Percentiles rank a stretch among this genome's conserved stretches.
Evolutionary conservation across 2,329 filamentous ascomycete genomes (phyloP).

Genomic region (Paracoccidioides lutzii): DNA sequence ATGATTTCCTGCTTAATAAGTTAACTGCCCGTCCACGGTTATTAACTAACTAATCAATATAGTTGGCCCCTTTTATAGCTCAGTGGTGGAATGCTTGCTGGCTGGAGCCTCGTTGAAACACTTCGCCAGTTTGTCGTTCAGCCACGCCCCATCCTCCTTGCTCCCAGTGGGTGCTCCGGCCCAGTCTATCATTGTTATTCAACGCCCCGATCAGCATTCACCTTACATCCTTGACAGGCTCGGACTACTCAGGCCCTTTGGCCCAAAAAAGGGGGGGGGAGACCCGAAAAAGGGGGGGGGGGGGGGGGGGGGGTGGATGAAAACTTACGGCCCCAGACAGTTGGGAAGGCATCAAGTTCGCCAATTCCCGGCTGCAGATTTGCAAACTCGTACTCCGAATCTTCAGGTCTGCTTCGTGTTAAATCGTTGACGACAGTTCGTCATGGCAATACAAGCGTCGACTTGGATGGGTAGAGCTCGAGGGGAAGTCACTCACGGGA

Average conservation of each 20-base stretch:
- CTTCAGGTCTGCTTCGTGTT: slow-evolving; percentile 47
- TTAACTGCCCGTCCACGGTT: too few relatives aligned
- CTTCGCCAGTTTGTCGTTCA: slow-evolving; percentile 47
- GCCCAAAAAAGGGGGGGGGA: too few relatives aligned
- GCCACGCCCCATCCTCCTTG: slow-evolving; percentile 57
- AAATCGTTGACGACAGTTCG: not conserved
- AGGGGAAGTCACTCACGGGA: slow-evolving; percentile 42
- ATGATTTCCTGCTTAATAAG: too few relatives aligned
- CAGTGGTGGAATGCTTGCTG: not conserved
- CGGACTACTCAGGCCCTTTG: too few relatives aligned
- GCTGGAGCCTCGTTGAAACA: slow-evolving; percentile 34
- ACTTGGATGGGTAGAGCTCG: too few relatives aligned
- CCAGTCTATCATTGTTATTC: slow-evolving; percentile 31
- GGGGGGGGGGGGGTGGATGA: not conserved
- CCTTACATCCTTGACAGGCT: too few relatives aligned
- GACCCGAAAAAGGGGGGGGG: too few relatives aligned
- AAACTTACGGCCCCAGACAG: slow-evolving; percentile 50
- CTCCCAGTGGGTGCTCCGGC: slow-evolving; percentile 59
- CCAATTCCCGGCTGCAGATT: slow-evolving; percentile 49
- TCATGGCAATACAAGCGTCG: too few relatives aligned
- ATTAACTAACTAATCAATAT: too few relatives aligned
- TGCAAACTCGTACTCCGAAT: slow-evolving; percentile 59
- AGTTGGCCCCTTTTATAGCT: too few relatives aligned
- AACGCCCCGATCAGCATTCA: too few relatives aligned
- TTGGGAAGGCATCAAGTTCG: slow-evolving; percentile 42